Evolutionary conservation across 257 asterid species (phyloP).

Genomic region (Solanum piurae): DNA sequence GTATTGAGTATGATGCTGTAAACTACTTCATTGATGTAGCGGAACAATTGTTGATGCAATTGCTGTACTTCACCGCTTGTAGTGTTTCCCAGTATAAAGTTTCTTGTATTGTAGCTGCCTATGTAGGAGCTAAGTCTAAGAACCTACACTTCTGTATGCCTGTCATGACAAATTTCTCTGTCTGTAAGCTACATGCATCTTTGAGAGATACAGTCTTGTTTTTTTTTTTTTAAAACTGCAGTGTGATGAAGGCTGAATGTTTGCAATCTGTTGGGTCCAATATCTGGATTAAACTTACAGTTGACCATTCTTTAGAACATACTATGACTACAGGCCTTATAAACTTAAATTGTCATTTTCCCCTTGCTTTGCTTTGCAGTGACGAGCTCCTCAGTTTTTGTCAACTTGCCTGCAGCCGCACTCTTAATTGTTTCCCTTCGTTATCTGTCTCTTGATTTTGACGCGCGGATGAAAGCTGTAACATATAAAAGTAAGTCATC

Average conservation of each 20-base stretch:
- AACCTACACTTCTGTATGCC: not conserved
- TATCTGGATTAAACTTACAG: not conserved
- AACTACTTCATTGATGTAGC: not conserved
- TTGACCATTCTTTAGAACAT: not conserved
- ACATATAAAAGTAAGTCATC: slow-evolving; percentile 55
- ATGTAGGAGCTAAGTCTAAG: not conserved
- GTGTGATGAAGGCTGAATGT: not conserved
- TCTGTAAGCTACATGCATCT: not conserved
- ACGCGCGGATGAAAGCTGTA: slow-evolving; percentile 67
- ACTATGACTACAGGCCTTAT: not conserved
- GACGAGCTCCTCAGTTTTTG: slow-evolving; percentile 81
- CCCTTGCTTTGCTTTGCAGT: slow-evolving; percentile 33
- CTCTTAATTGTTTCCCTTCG: slow-evolving; percentile 55
- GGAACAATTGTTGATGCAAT: not conserved
- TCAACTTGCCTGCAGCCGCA: slow-evolving; percentile 86
- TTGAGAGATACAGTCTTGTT: not conserved
- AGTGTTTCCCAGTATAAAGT: not conserved
- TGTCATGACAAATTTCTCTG: not conserved
- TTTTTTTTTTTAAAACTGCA: not conserved
- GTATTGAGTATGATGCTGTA: not conserved
- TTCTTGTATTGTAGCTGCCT: not conserved
- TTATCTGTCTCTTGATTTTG: slow-evolving; percentile 73
- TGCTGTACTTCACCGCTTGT: not conserved
- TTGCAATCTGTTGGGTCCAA: not conserved
- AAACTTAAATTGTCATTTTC: not conserved